A percentile compares a stretch with the other conserved stretches of the same genome.
phyloP scores from a whole-genome alignment of 1,284 basidiomycete species.

The Austroboletus novae-zelandiae region DNA sequence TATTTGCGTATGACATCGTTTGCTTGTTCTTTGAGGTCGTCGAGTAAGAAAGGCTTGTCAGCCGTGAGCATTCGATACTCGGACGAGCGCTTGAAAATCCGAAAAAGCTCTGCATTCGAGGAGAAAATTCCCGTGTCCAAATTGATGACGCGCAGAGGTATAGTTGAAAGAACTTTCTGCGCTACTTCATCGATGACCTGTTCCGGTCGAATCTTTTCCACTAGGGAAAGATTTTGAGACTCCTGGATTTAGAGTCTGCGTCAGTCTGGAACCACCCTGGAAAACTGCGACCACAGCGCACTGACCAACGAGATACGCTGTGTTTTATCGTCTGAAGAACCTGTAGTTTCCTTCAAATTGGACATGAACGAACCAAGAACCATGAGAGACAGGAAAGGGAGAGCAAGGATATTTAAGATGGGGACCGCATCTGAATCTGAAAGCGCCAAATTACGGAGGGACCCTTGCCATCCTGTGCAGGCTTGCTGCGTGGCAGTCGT shows the following conservation, averaged over 20 bases:
- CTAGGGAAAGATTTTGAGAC: neutral
- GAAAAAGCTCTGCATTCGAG: conserved; percentile 17
- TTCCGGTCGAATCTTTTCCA: conserved; percentile 9
- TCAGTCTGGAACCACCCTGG: neutral
- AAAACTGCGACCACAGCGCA: neutral
- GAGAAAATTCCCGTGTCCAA: conserved; percentile 18
- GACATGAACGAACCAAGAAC: conserved; percentile 1
- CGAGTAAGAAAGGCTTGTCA: conserved; percentile 1
- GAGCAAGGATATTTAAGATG: neutral
- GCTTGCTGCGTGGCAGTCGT: no score
- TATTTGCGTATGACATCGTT: conserved; percentile 17
- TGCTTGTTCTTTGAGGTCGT: conserved; percentile 11
- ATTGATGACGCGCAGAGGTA: conserved; percentile 24
- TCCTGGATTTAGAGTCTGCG: neutral
- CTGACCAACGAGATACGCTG: conserved; percentile 2
- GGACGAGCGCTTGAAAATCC: conserved; percentile 16
- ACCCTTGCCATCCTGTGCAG: no score
- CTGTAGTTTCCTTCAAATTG: neutral
- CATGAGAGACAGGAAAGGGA: conserved; percentile 4
- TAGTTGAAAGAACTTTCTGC: conserved; percentile 16
- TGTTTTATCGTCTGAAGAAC: neutral
- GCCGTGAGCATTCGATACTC: conserved; percentile 20
- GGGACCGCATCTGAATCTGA: conserved; percentile 20
- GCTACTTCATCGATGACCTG: conserved; percentile 19
- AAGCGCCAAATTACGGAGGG: no score